phyloP scores from a whole-genome alignment of 1,284 basidiomycete genomes.

The Phlebopus sp. region DNA sequence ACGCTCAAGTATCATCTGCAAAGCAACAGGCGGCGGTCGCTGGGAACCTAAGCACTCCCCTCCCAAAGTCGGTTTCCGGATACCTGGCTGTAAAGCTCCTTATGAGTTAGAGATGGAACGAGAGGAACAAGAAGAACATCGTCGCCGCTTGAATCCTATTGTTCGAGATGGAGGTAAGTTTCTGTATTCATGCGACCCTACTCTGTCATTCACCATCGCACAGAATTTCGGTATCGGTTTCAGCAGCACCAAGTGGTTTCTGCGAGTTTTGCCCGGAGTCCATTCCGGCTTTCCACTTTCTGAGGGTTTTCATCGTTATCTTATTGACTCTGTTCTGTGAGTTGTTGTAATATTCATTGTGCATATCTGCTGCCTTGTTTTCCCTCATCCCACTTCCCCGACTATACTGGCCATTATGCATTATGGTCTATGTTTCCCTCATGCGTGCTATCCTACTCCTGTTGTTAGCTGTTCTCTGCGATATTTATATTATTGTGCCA shows the following conservation, averaged over 20 bases:
- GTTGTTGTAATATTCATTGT: slow-evolving; percentile 30
- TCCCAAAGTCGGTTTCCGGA: slow-evolving; percentile 47
- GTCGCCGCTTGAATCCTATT: slow-evolving; percentile 54
- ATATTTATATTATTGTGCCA: slow-evolving; percentile 29
- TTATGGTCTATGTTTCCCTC: slow-evolving; percentile 11
- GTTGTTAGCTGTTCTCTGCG: slow-evolving; percentile 17
- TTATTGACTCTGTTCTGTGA: slow-evolving; percentile 15
- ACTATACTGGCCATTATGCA: slow-evolving; percentile 22
- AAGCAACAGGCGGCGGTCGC: slow-evolving; percentile 69
- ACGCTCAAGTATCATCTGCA: slow-evolving; percentile 63
- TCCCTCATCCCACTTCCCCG: slow-evolving; percentile 5
- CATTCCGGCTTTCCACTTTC: slow-evolving; percentile 53
- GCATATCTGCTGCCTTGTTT: slow-evolving; percentile 16
- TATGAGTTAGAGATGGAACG: slow-evolving; percentile 67
- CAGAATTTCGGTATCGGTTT: slow-evolving; percentile 62
- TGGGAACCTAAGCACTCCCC: slow-evolving; percentile 64
- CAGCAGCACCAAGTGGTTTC: slow-evolving; percentile 46
- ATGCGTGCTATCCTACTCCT: slow-evolving; percentile 12
- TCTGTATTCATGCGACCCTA: background rate
- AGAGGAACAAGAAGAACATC: slow-evolving; percentile 50
- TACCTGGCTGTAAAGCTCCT: slow-evolving; percentile 59
- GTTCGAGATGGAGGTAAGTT: slow-evolving; percentile 56
- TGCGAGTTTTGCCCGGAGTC: slow-evolving; percentile 25
- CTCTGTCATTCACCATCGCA: slow-evolving; percentile 7
- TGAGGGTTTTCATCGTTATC: slow-evolving; percentile 25